Percentiles rank a stretch among this genome's conserved stretches.
phyloP scores from a whole-genome alignment of 257 asterid species.

The Marsdenia floribunda region DNA sequence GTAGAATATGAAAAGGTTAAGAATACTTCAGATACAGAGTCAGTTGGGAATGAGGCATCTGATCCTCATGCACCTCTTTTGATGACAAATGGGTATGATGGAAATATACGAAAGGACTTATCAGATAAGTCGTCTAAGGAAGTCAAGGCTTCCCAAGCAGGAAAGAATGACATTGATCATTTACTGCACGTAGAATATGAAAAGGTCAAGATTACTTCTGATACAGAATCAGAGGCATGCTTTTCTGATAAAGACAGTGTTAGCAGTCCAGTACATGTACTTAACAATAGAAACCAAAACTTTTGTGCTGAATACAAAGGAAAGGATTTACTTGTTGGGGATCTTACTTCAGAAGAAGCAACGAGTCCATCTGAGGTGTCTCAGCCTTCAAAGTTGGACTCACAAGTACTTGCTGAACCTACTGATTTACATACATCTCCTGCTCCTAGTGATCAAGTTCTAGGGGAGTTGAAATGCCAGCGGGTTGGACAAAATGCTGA shows the following conservation, averaged over 20 bases:
- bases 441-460: slow-evolving; percentile 29
- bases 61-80: slow-evolving; percentile 8
- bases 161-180: slow-evolving; percentile 7
- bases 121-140: neutral
- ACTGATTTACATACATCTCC: slow-evolving; percentile 22
- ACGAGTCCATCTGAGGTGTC: slow-evolving; percentile 30
- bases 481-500: slow-evolving; percentile 24
- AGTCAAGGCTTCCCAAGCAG: neutral
- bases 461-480: slow-evolving; percentile 39
- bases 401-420: slow-evolving; percentile 21
- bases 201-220: slow-evolving; percentile 32
- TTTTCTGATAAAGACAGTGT: slow-evolving; percentile 26
- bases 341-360: slow-evolving; percentile 27
- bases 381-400: slow-evolving; percentile 23
- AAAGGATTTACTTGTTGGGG: slow-evolving; percentile 17
- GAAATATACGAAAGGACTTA: neutral
- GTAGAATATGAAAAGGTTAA: slow-evolving; percentile 26
- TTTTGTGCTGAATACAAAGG: slow-evolving; percentile 11
- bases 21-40: slow-evolving; percentile 31
- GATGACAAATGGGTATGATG: slow-evolving; percentile 5
- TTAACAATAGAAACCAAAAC: slow-evolving; percentile 11
- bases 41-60: slow-evolving; percentile 7
- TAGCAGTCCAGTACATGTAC: slow-evolving; percentile 9
- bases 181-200: slow-evolving; percentile 31
- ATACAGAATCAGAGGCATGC: slow-evolving; percentile 28